A percentile compares a stretch with the other conserved stretches of the same genome.
Evolutionary conservation across 208 protist species (phyloP).

Genomic region (Leishmania turanica): DNA sequence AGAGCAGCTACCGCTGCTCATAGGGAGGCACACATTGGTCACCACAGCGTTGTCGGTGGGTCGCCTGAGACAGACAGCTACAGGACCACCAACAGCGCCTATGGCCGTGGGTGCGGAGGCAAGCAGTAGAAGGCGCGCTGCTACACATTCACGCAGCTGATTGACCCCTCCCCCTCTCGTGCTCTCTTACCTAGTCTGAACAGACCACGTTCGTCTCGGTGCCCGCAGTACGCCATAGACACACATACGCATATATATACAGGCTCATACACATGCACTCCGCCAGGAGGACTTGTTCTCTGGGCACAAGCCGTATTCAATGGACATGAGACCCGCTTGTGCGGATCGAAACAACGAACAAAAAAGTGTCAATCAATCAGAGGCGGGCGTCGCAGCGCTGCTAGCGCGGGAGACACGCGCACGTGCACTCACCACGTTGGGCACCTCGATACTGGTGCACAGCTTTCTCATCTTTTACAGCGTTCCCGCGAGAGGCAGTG

Average conservation of each 20-base stretch:
- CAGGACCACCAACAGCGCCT: constrained; percentile 9
- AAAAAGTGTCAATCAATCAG: background rate
- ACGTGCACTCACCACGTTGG: background rate
- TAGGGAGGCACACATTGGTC: background rate
- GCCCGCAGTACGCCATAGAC: background rate
- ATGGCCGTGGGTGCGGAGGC: constrained; percentile 4
- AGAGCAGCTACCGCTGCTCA: background rate
- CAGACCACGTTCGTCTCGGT: background rate
- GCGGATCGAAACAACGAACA: background rate
- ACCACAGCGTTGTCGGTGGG: background rate
- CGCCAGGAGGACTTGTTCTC: background rate
- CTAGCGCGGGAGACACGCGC: background rate
- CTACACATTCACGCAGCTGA: background rate
- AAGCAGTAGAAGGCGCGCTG: background rate
- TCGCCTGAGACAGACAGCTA: background rate
- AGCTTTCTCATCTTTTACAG: background rate
- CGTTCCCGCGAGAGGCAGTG: background rate
- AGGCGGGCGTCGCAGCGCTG: background rate
- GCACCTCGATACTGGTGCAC: background rate
- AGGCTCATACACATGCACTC: background rate
- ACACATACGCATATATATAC: background rate
- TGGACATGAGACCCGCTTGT: background rate
- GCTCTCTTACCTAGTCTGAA: background rate
- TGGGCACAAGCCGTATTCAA: background rate
- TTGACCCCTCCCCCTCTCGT: background rate